Base-by-base conservation (phyloP, 2,329 filamentous ascomycete species). In the Davidsoniella eucalypti region DNA sequence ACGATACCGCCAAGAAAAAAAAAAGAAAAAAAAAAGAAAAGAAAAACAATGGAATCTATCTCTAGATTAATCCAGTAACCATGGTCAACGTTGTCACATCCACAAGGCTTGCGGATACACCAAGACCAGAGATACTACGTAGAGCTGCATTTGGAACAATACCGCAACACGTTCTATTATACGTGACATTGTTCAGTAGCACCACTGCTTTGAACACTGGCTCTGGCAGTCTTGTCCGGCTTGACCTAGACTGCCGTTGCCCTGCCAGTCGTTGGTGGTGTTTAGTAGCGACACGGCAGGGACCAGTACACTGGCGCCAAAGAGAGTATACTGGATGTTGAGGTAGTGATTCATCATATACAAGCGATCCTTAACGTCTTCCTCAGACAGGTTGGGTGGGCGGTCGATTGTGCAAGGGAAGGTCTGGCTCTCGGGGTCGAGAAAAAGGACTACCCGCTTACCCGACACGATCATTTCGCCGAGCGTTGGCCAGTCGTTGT, bases 331-430 rank as follows among this genome's bases (percentile, higher is more conserved):
- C 56, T 87, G 73, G 53, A 82, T 73, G 62, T 94, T 94, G 52
- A 94, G 72, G 61, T 95, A 95, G 68, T 95, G 88, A 65, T 95
- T 95, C 59, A 83, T 75, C 60, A 94, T 72, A 61, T 88, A 93
- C 64, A 94, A 71, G 41, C n/a, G 73, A 26, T 80, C 69, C 52
- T 69, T 67, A 1, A 76, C 74, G 0, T 75, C 72, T 6, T 75
- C 69, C 2, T 71, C 64, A 2, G 66, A 58, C 52, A 93, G 67
- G 41, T 75, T 67, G 0, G 85, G 85, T 0, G 88, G 87, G 0
- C 88, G 80, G 60, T 94, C 77, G 37, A 80, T 71, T 0, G 69
- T 79, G 66, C 88, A 95, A 0, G 87, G 87, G 61, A 94, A 94
- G 0, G 63, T 62, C 45, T 65, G 65, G 60, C 78, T 62, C 14